Evolutionary conservation across 2,329 filamentous ascomycete genomes (phyloP).

Genomic region (Kalaharituber pfeilii): DNA sequence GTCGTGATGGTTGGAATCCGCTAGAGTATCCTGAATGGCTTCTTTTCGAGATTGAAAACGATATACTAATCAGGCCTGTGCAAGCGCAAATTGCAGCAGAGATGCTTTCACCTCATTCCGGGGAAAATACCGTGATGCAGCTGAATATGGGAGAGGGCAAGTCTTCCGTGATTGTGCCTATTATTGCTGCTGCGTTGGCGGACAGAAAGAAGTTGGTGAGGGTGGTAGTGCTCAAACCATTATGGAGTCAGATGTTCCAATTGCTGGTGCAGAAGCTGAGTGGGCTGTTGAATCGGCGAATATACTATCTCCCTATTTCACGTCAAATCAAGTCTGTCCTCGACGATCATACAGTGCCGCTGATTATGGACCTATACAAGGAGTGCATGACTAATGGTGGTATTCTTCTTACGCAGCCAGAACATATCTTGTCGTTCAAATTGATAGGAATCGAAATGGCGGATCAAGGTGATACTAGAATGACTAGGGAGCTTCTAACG

Average conservation of each 20-base stretch:
- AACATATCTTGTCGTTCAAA: conserved; percentile 48
- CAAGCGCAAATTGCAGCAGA: conserved; percentile 46
- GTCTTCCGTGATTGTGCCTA: conserved; percentile 40
- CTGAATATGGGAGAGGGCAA: conserved; percentile 31
- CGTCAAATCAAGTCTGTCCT: conserved; percentile 26
- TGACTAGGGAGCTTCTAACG: conserved; percentile 31
- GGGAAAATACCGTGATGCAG: conserved; percentile 38
- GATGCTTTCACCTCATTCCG: conserved; percentile 36
- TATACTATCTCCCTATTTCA: conserved; percentile 43
- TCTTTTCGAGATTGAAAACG: conserved; percentile 43
- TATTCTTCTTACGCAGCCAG: conserved; percentile 43
- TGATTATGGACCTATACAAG: conserved; percentile 28
- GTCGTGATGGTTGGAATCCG: conserved; percentile 40
- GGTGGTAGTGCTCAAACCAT: conserved; percentile 39
- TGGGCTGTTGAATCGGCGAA: conserved; percentile 35
- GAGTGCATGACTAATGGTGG: conserved; percentile 32
- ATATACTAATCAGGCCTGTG: conserved; percentile 42
- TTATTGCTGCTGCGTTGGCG: conserved; percentile 33
- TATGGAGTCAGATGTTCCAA: conserved; percentile 41
- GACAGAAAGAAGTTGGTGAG: conserved; percentile 34
- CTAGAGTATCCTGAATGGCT: conserved; percentile 40
- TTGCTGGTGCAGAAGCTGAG: conserved; percentile 39
- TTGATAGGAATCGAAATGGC: conserved; percentile 43
- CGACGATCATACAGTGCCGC: not conserved
- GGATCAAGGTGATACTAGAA: conserved; percentile 33